A percentile compares a stretch with the other conserved stretches of the same genome.
These are phyloP conservation scores for Auxenochlorella pyrenoidosa DNA, from an alignment of 139 green algal genomes.

Conservation along the genomic window DNA sequence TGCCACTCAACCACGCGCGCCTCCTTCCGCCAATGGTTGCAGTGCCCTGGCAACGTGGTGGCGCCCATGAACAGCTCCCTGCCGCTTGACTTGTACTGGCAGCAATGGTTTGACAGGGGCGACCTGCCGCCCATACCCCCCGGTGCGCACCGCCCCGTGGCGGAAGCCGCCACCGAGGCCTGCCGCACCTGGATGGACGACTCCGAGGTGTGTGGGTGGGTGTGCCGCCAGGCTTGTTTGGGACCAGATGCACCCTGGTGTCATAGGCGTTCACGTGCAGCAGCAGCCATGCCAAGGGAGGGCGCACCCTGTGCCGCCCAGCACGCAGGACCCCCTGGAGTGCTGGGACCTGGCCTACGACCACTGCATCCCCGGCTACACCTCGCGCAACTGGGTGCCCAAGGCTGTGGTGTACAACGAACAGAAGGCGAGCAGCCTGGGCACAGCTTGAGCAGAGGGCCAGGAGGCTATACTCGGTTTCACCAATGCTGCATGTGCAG, in stretches of 20 bases:
- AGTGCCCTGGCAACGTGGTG: no score
- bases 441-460: background rate
- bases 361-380: conserved; percentile 9
- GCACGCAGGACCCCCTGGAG: background rate
- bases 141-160: no score
- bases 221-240: background rate
- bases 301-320: no score
- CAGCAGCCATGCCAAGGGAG: no score
- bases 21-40: background rate
- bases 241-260: no score
- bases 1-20: background rate
- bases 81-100: no score
- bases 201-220: background rate
- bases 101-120: no score
- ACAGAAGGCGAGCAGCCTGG: background rate
- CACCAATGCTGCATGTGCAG: background rate
- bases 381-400: background rate
- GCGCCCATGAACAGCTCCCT: no score
- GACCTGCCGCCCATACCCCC: no score
- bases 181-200: background rate
- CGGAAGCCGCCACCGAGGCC: no score
- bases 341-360: background rate
- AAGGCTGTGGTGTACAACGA: conserved; percentile 1
- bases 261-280: no score
- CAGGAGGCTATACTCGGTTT: no score